phyloP scores from a whole-genome alignment of 176 grass and related monocot genomes.

The Miscanthus lutarioriparius region DNA sequence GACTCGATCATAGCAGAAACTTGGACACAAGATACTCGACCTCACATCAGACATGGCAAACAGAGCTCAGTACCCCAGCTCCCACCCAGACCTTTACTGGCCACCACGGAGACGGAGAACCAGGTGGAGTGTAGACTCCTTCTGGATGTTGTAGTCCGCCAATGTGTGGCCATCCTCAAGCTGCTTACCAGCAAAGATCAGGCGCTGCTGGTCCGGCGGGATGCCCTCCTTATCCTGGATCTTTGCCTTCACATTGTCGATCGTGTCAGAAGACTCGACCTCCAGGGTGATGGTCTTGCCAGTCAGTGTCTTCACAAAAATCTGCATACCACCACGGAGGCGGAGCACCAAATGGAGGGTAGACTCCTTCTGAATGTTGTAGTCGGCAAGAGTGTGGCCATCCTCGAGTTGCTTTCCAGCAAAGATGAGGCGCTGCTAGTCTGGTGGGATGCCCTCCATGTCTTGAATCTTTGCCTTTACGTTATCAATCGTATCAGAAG shows the following conservation, averaged over 20 bases:
- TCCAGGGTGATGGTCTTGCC: too few relatives aligned
- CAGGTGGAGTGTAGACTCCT: slow-evolving; percentile 74
- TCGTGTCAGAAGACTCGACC: background rate
- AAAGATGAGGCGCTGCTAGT: too few relatives aligned
- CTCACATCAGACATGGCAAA: background rate
- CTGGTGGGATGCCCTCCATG: too few relatives aligned
- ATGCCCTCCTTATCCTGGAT: slow-evolving; percentile 91
- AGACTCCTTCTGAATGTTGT: too few relatives aligned
- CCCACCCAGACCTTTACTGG: background rate
- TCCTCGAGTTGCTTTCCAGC: too few relatives aligned
- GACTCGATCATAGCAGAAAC: background rate
- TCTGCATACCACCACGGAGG: too few relatives aligned
- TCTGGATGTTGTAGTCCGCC: slow-evolving; percentile 92
- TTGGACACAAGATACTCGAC: background rate
- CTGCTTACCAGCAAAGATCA: slow-evolving; percentile 86
- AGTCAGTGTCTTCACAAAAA: too few relatives aligned
- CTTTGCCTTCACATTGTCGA: slow-evolving; percentile 82
- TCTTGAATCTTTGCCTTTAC: too few relatives aligned
- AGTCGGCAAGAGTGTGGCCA: too few relatives aligned
- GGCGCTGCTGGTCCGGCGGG: slow-evolving; percentile 78
- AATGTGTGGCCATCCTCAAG: slow-evolving; percentile 79
- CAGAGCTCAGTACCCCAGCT: background rate
- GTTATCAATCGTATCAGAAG: too few relatives aligned
- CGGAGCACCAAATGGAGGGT: too few relatives aligned
- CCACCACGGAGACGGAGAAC: slow-evolving; percentile 75